phyloP scores from a whole-genome alignment of 106 monocot species.

The Dendrobium catenatum region DNA sequence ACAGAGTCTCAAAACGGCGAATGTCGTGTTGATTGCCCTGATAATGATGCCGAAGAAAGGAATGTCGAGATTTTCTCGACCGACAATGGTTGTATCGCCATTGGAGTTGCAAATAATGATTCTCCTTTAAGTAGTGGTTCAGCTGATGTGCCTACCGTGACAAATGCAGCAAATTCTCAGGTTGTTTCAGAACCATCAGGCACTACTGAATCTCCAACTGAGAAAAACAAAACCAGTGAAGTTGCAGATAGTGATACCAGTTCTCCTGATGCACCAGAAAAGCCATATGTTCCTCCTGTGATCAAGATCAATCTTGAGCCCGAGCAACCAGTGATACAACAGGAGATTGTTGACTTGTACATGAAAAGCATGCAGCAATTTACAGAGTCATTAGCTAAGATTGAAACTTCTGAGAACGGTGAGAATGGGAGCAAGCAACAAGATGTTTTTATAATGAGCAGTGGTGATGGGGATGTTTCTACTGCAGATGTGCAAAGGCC shows the following conservation, averaged over 20 bases:
- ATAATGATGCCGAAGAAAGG: slow-evolving; percentile 35
- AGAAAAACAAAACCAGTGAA: neutral
- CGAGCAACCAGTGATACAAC: slow-evolving; percentile 48
- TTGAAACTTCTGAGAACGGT: slow-evolving; percentile 40
- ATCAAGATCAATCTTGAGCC: slow-evolving; percentile 46
- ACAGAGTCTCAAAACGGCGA: slow-evolving; percentile 7
- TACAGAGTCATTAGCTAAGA: slow-evolving; percentile 74
- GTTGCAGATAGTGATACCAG: slow-evolving; percentile 27
- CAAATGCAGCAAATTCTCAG: no score
- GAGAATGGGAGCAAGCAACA: no score
- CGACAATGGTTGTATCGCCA: neutral
- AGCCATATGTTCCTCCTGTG: slow-evolving; percentile 24
- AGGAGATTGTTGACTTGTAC: slow-evolving; percentile 87
- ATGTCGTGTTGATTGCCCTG: slow-evolving; percentile 4
- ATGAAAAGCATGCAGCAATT: slow-evolving; percentile 94
- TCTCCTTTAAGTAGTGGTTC: slow-evolving; percentile 32
- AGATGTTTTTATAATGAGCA: no score
- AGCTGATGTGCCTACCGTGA: neutral
- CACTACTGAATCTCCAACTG: neutral
- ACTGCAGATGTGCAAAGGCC: no score
- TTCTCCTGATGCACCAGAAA: slow-evolving; percentile 6
- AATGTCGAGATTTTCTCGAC: slow-evolving; percentile 37
- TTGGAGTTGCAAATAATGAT: neutral
- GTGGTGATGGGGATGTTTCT: no score
- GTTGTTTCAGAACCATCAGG: slow-evolving; percentile 17